Base-by-base conservation (phyloP, 495 filamentous ascomycete genomes). In the Clavariopsis aquatica region DNA sequence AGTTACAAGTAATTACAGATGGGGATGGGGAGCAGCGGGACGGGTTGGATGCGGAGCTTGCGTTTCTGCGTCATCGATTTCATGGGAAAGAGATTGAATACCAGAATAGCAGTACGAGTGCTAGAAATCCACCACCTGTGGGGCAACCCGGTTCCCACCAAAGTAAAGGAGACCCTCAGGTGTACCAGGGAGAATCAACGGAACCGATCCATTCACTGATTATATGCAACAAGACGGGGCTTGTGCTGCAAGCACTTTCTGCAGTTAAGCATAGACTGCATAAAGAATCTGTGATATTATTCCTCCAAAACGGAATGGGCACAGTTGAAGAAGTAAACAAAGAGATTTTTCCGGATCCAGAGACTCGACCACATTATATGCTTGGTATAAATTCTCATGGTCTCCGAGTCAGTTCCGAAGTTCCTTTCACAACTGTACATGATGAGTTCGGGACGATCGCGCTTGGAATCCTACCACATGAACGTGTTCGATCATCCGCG, bases 231-330 rank as follows among this genome's bases (percentile, higher is more conserved):
- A 84, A 90, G 65, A 79, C 85, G 0, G 75, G 81, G 6, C 67
- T 83, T 29, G 87, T 85, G 0, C 66, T 85, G 10, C 66, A 77
- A 1, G 86, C 87, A 1, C 70, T 98, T 19, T 60, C 72, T 26
- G 63, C 73, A 0, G 79, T 97, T 45, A 74, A 73, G 6, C 80
- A 90, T 64, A 83, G 91, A 9, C 77, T 98, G n/a, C 84, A 84
- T 31, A 76, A 79, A 3, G 77, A 83, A 15, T 91, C 91, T 2
- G 93, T 92, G 0, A 82, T 98, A 29, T 81, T 89, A 41, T 84
- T 98, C 23, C 70, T 96, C 4, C 89, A 95, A 55, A 90, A 93
- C 51, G 92, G 91, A 4, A 83, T 98, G 78, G 93, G 93, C 1
- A 73, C 88, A 2, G 76, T 92, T 27, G 90, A 96, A n/a, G 79